Evolutionary conservation across 2,329 filamentous ascomycete genomes (phyloP).

Genomic region (Penicillium rolfsii): DNA sequence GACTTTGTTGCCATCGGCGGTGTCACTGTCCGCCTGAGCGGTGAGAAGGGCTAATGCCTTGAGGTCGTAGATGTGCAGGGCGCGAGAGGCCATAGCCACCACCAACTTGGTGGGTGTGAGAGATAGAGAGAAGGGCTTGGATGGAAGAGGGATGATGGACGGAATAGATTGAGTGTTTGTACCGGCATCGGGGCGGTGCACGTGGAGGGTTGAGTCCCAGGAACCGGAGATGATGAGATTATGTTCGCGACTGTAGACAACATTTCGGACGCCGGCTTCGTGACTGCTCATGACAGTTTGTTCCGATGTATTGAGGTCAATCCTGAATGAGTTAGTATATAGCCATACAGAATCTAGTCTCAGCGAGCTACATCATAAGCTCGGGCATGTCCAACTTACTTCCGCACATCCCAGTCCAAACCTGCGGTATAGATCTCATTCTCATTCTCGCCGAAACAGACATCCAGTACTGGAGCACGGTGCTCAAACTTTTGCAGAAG

Average conservation of each 20-base stretch:
- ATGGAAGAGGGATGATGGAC: conserved; percentile 72
- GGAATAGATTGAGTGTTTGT: conserved; percentile 57
- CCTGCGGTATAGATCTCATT: conserved; percentile 84
- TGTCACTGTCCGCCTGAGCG: conserved; percentile 51
- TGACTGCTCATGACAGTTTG: conserved; percentile 79
- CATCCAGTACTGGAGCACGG: conserved; percentile 82
- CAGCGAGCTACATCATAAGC: conserved; percentile 51
- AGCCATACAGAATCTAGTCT: conserved; percentile 62
- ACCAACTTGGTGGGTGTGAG: conserved; percentile 82
- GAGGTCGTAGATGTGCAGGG: conserved; percentile 95
- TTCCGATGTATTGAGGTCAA: conserved; percentile 73
- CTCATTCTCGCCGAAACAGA: conserved; percentile 84
- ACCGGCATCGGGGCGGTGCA: conserved; percentile 63
- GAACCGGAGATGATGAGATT: conserved; percentile 83
- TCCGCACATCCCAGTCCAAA: conserved; percentile 83
- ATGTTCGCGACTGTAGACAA: conserved; percentile 78
- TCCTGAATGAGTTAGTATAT: conserved; percentile 44
- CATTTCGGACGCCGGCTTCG: conserved; percentile 74
- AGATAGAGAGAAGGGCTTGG: conserved; percentile 85
- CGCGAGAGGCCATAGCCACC: conserved; percentile 90
- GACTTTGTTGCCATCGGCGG: conserved; percentile 43
- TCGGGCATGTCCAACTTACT: conserved; percentile 52
- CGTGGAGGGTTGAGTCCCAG: conserved; percentile 89
- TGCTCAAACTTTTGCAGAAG: conserved; percentile 77
- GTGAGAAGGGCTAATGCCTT: conserved; percentile 62